These are phyloP conservation scores for Periconia digitata DNA, from an alignment of 2,329 filamentous ascomycete genomes.

Conservation along the genomic window DNA sequence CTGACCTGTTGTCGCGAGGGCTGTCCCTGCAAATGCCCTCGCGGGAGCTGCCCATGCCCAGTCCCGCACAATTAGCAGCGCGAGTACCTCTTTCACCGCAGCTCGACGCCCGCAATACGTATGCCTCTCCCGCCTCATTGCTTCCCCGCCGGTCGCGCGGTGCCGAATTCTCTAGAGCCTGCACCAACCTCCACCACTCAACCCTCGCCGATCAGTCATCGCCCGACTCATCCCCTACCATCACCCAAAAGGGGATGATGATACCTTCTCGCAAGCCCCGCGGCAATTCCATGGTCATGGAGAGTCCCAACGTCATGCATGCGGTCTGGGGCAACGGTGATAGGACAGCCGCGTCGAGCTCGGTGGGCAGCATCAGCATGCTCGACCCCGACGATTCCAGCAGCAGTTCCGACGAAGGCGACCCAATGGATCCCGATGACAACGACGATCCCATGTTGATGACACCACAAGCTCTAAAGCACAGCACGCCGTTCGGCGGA, in stretches of 20 bases:
- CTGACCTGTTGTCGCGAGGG: conserved; percentile 63
- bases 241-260: conserved; percentile 67
- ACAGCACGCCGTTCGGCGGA: conserved; percentile 49
- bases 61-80: conserved; percentile 56
- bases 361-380: conserved; percentile 77
- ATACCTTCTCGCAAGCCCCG: conserved; percentile 58
- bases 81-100: conserved; percentile 78
- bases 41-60: conserved; percentile 49
- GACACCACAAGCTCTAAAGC: conserved; percentile 75
- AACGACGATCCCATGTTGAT: conserved; percentile 72
- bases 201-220: conserved; percentile 86
- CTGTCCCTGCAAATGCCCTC: conserved; percentile 72
- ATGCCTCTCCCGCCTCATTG: conserved; percentile 84
- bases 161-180: conserved; percentile 89
- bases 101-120: conserved; percentile 79
- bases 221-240: conserved; percentile 86
- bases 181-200: conserved; percentile 92
- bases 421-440: conserved; percentile 52
- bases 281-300: conserved; percentile 49
- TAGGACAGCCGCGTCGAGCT: conserved; percentile 63
- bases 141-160: conserved; percentile 86
- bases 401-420: conserved; percentile 61
- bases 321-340: conserved; percentile 66
- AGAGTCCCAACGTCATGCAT: conserved; percentile 64
- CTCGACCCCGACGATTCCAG: conserved; percentile 78